Percentiles rank a stretch among this genome's conserved stretches.
Evolutionary conservation across 352 stramenopile species (phyloP).

Genomic region (Pythium periplocum): DNA sequence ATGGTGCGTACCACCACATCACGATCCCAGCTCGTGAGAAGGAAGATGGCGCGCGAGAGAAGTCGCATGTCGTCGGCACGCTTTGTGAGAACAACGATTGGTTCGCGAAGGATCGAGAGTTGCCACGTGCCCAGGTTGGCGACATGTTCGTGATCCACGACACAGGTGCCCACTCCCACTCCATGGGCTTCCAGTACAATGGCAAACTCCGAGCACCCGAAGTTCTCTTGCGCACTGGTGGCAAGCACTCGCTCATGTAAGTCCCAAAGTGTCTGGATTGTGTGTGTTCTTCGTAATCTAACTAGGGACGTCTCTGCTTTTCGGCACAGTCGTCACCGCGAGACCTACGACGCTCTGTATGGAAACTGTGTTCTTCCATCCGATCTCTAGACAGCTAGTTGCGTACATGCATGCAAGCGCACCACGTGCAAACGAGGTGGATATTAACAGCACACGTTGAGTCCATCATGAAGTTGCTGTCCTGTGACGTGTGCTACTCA

Average conservation of each 20-base stretch:
- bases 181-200: constrained; percentile 93
- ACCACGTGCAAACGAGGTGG: too few species aligned
- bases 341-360: constrained; percentile 72
- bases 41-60: constrained; percentile 19
- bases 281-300: too few species aligned
- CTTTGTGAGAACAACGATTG: constrained; percentile 92
- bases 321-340: constrained; percentile 51
- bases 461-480: too few species aligned
- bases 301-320: constrained; percentile 1
- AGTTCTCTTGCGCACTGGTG: constrained; percentile 61
- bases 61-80: constrained; percentile 77
- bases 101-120: constrained; percentile 81
- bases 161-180: constrained; percentile 87
- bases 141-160: constrained; percentile 90
- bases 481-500: too few species aligned
- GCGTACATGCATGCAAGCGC: too few species aligned
- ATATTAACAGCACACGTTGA: too few species aligned
- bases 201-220: constrained; percentile 88
- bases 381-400: constrained; percentile 14
- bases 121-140: constrained; percentile 67
- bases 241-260: constrained; percentile 65
- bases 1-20: constrained; percentile 88
- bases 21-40: constrained; percentile 58
- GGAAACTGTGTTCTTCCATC: constrained; percentile 69
- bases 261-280: constrained; percentile 2